These are phyloP conservation scores for Solanum chmielewskii DNA, from an alignment of 257 asterid genomes.

Conservation along the genomic window DNA sequence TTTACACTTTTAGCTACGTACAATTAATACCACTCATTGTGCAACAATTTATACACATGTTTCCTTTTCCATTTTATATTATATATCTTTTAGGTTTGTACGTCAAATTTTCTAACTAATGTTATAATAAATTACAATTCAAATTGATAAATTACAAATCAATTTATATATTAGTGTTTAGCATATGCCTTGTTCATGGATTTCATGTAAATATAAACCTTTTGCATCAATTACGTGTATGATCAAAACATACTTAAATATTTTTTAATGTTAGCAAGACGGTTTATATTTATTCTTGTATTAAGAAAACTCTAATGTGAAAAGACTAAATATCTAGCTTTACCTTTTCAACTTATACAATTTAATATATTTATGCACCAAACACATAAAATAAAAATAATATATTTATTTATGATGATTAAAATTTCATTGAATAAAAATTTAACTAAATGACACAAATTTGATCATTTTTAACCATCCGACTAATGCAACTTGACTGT, in stretches of 20 bases:
- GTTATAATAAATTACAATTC: too few species aligned
- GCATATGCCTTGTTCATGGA: background rate
- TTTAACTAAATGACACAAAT: too few species aligned
- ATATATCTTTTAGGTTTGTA: too few species aligned
- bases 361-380: background rate
- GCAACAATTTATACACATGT: background rate
- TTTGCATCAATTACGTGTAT: too few species aligned
- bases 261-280: background rate
- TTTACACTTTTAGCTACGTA: background rate
- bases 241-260: background rate
- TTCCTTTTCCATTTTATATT: background rate
- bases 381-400: fast-evolving
- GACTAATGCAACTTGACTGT: too few species aligned
- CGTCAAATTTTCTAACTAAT: too few species aligned
- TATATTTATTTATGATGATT: fast-evolving
- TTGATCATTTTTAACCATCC: background rate
- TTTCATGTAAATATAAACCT: too few species aligned
- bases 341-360: background rate
- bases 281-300: background rate
- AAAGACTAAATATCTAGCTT: background rate
- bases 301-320: background rate
- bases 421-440: background rate
- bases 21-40: background rate
- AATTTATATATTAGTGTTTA: too few species aligned
- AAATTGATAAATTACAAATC: background rate